Base-by-base conservation (phyloP, 2,329 filamentous ascomycete species). In the Fusarium phyllophilum region DNA sequence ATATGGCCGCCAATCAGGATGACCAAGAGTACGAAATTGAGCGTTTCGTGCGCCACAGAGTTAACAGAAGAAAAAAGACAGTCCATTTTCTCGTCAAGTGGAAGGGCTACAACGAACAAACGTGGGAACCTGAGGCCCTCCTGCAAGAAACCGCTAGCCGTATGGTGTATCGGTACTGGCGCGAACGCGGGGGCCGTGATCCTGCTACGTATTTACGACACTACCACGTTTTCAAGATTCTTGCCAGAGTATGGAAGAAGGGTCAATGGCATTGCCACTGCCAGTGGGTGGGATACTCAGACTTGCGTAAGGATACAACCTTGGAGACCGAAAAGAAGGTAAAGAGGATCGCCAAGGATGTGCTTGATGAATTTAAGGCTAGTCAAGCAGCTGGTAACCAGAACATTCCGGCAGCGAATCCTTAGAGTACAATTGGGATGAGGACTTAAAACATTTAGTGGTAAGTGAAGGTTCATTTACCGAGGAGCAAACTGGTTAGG, bases 341-440 rank as follows among this genome's bases (percentile, higher is more conserved):
- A 12, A 22, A 2, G 5, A n/a, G n/a, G 33, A 29, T 29, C 17
- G 33, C 51, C 6, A 24, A 8, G 10, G n/a, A 14, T 20, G 31
- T n/a, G 15, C 12, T 51, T 10, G 31, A 17, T 24, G 29, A 49
- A 11, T 49, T 3, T 13, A 8, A 13, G 15, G 22, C 29, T 33
- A 33, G 15, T 0, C 20, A 17, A 13, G 15, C 7, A 33, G 3
- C 6, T 20, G 0, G 4, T 20, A 8, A 34, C 1, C 31, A 11
- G 8, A 24, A 14, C 8, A 18, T 4, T 34, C 31, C 6, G 1
- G 6, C n/a, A 0, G 31, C 6, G 6, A 4, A 8, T 3, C 31
- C 8, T 6, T 51, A 34, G 12, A 14, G 1, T 1, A 7, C 1
- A 22, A 0, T 18, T 2, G 0, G 1, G 6, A 34, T 2, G 6